phyloP scores from a whole-genome alignment of 768 basidiomycete genomes.

The Mycena albidolilacea region DNA sequence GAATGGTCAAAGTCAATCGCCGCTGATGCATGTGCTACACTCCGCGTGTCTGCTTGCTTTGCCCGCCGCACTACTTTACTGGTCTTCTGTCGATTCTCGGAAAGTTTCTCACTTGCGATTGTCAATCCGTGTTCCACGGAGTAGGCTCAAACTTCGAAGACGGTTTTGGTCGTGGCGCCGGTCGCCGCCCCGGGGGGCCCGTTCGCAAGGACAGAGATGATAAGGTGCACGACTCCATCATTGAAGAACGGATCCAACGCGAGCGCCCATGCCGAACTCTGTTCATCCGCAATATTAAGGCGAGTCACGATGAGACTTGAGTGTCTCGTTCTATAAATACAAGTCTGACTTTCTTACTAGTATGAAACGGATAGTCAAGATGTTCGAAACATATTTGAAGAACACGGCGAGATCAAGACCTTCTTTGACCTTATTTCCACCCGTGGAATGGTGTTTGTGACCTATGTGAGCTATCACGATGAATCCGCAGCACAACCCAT shows the following conservation, averaged over 20 bases:
- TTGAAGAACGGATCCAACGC: slow-evolving; percentile 93
- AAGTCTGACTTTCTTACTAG: slow-evolving; percentile 54
- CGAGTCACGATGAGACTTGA: slow-evolving; percentile 61
- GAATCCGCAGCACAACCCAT: slow-evolving; percentile 28
- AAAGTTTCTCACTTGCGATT: slow-evolving; percentile 64
- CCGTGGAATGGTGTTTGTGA: slow-evolving; percentile 99
- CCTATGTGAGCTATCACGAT: slow-evolving; percentile 81
- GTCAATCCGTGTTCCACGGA: slow-evolving; percentile 75
- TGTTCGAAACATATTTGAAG: slow-evolving; percentile 89
- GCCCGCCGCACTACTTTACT: slow-evolving; percentile 57
- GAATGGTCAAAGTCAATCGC: slow-evolving; percentile 43
- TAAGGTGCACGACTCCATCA: slow-evolving; percentile 91
- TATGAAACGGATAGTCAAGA: slow-evolving; percentile 92
- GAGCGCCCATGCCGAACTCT: slow-evolving; percentile 96
- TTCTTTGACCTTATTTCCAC: slow-evolving; percentile 97
- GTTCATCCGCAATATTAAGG: slow-evolving; percentile 99
- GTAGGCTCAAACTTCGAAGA: slow-evolving; percentile 71
- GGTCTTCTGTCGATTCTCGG: slow-evolving; percentile 54
- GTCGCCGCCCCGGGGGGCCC: slow-evolving; percentile 50
- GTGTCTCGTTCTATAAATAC: slow-evolving; percentile 1
- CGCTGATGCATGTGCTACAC: slow-evolving; percentile 48
- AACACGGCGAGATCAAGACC: slow-evolving; percentile 95
- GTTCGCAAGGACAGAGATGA: slow-evolving; percentile 86
- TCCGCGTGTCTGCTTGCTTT: slow-evolving; percentile 62
- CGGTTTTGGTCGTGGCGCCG: slow-evolving; percentile 60